These are phyloP conservation scores for Boletus patriciae DNA, from an alignment of 768 basidiomycete species.

Conservation along the genomic window DNA sequence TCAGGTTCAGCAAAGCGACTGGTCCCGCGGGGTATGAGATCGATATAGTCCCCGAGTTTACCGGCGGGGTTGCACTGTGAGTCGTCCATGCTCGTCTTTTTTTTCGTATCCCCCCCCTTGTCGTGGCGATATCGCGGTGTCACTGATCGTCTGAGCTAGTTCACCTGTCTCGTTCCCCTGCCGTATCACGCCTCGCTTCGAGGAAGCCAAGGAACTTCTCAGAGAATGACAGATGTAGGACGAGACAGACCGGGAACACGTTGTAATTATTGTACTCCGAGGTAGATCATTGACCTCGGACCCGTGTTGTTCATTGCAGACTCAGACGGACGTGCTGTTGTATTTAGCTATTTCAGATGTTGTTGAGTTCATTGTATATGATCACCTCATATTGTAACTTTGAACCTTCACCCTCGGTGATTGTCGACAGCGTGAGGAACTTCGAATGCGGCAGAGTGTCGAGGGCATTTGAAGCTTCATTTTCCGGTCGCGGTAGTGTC, in stretches of 20 bases:
- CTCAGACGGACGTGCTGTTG: neutral
- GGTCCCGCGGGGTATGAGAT: conserved; percentile 24
- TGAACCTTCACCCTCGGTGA: too few species aligned
- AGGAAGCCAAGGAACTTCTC: conserved; percentile 4
- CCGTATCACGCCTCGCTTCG: conserved; percentile 20
- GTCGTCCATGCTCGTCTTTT: neutral
- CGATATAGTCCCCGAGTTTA: conserved; percentile 22
- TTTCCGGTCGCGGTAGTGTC: too few species aligned
- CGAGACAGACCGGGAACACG: neutral
- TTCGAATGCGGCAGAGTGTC: too few species aligned
- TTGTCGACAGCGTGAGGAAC: too few species aligned
- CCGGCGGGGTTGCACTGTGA: conserved; percentile 16
- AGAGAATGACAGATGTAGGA: neutral
- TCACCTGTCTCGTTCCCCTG: conserved; percentile 19
- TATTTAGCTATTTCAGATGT: too few species aligned
- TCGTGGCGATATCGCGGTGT: neutral
- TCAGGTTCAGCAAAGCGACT: conserved; percentile 23
- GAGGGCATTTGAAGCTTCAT: too few species aligned
- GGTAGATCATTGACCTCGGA: too few species aligned
- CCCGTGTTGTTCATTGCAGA: neutral
- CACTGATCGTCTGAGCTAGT: conserved; percentile 1
- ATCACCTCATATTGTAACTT: too few species aligned
- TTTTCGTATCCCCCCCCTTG: neutral
- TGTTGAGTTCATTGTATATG: too few species aligned
- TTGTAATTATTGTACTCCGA: neutral